Evolutionary conservation across 2,329 filamentous ascomycete genomes (phyloP).

Genomic region (Fusarium circinatum): DNA sequence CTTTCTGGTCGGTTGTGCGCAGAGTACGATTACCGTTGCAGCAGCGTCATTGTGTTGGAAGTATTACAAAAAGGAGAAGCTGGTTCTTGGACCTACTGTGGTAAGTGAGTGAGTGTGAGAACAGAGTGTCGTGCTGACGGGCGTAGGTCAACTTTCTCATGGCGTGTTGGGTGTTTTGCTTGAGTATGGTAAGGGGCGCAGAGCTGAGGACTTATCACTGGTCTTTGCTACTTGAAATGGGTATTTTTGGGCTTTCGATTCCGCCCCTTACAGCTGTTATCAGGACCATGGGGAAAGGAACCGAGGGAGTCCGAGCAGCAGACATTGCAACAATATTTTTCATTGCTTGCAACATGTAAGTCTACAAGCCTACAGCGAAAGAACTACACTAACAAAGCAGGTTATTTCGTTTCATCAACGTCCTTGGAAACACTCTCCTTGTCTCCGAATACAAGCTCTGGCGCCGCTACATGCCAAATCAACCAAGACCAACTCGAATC

Average conservation of each 20-base stretch:
- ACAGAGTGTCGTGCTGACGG: not conserved
- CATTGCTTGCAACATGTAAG: slow-evolving; percentile 53
- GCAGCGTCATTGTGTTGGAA: slow-evolving; percentile 53
- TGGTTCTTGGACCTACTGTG: slow-evolving; percentile 50
- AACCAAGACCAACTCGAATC: slow-evolving; percentile 38
- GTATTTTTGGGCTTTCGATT: slow-evolving; percentile 41
- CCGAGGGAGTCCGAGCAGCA: slow-evolving; percentile 11
- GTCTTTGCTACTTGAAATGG: slow-evolving; percentile 50
- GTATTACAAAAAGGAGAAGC: slow-evolving; percentile 46
- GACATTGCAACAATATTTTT: slow-evolving; percentile 49
- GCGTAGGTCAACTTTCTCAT: slow-evolving; percentile 52
- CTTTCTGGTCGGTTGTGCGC: slow-evolving; percentile 52
- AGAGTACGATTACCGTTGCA: slow-evolving; percentile 50
- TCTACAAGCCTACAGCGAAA: not conserved
- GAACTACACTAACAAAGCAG: slow-evolving; percentile 37
- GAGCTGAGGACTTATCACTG: slow-evolving; percentile 53
- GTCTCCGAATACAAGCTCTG: slow-evolving; percentile 53
- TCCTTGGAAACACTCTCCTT: slow-evolving; percentile 52
- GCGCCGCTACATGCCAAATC: slow-evolving; percentile 47
- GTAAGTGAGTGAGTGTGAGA: slow-evolving; percentile 37
- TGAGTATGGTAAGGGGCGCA: slow-evolving; percentile 50
- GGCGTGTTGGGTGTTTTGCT: slow-evolving; percentile 47
- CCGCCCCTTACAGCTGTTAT: slow-evolving; percentile 42
- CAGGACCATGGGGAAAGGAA: slow-evolving; percentile 18
- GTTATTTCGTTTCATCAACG: slow-evolving; percentile 52